phyloP scores from a whole-genome alignment of 257 asterid species.

The Solanum acaule region DNA sequence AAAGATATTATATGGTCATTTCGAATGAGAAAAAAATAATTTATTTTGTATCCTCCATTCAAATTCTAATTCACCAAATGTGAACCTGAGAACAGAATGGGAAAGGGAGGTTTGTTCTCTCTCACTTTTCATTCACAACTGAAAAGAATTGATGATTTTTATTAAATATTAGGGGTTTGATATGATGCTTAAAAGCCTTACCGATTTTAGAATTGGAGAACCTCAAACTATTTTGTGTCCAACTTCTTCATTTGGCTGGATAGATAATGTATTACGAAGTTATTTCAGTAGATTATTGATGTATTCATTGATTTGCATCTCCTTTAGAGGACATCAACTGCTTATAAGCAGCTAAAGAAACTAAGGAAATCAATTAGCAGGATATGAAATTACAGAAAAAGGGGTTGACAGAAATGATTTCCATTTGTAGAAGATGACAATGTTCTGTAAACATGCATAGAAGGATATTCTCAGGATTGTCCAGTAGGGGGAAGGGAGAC shows the following conservation, averaged over 20 bases:
- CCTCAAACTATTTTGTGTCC: not conserved
- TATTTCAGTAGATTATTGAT: not conserved
- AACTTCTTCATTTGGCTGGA: not conserved
- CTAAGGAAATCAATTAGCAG: not conserved
- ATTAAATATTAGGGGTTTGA: not conserved
- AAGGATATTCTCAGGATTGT: not conserved
- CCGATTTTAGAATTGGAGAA: not conserved
- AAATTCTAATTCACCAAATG: too few species aligned
- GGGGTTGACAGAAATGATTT: too few species aligned
- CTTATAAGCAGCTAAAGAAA: not conserved
- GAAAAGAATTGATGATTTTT: too few species aligned
- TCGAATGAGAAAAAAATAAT: too few species aligned
- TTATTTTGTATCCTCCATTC: too few species aligned
- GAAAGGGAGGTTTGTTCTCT: too few species aligned
- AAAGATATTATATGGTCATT: too few species aligned
- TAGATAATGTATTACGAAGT: not conserved
- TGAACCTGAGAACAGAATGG: too few species aligned
- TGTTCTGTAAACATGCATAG: not conserved
- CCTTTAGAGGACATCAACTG: too few species aligned
- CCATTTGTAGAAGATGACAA: not conserved
- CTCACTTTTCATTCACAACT: too few species aligned
- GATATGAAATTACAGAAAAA: not conserved
- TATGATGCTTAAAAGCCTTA: too few species aligned
- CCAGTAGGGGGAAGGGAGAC: not conserved
- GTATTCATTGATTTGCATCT: not conserved